Percentiles rank a stretch among this genome's conserved stretches.
Conservation (phyloP, 345 rosid genomes). For the Draba incana region DNA sequence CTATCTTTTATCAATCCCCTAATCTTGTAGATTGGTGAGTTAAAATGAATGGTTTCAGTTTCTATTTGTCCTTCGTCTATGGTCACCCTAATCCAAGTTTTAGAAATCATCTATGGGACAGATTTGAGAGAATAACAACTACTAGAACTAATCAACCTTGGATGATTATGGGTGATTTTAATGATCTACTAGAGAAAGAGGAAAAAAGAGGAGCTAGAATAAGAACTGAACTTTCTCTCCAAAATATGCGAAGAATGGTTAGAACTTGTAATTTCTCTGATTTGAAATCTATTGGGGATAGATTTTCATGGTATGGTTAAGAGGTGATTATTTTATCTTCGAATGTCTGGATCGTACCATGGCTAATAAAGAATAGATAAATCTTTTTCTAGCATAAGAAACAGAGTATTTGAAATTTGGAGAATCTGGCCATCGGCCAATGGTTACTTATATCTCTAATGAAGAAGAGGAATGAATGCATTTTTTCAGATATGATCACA, state of each 20-base stretch:
- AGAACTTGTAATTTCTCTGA: not conserved
- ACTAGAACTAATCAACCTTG: not conserved
- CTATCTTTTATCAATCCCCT: not conserved
- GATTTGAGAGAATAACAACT: not conserved
- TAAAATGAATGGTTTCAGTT: not conserved
- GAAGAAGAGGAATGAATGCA: not conserved
- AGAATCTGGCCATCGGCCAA: not conserved
- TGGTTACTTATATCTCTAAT: not conserved
- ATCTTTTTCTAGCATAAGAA: not conserved
- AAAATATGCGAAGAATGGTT: not conserved
- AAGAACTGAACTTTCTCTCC: not conserved
- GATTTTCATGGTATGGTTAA: not conserved
- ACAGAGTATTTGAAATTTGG: not conserved
- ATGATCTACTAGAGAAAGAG: not conserved
- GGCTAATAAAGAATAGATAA: not conserved
- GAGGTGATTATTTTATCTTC: not conserved
- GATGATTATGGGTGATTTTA: not conserved
- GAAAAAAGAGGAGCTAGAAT: not conserved
- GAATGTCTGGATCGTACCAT: not conserved
- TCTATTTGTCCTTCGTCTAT: no score
- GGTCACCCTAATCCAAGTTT: not conserved
- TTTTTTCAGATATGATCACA: no score
- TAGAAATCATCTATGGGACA: not conserved
- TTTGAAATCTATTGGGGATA: not conserved
- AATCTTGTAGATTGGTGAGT: not conserved